Evolutionary conservation across 129 eudicot species (phyloP), one percentile per base, ranked within the genome.

Genomic region (Helichrysum umbraculigerum): DNA sequence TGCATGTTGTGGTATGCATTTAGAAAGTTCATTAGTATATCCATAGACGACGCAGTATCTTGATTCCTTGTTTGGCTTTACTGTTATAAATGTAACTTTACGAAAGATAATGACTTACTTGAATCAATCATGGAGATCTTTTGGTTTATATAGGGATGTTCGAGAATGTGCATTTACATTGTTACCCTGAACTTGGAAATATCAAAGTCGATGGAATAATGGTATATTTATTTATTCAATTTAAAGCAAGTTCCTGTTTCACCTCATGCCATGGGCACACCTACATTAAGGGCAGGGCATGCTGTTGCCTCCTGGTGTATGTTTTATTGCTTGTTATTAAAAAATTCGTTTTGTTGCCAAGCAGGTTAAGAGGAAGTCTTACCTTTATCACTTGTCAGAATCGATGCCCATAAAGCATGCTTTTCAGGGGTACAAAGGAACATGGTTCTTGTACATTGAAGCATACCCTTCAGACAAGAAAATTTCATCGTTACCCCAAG

Each of bases 291-390:
- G 59, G n/a, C 60, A 54, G 19, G 60, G 60, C 17, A 54, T 54
- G n/a, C n/a, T 2, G 0, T 5, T 68, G 25, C 52, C 37, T 39
- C 21, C n/a, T n/a, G 16, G 72, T 37, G 19, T 28, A 6, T n/a
- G 21, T 34, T 1, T 12, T 28, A 30, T 34, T 14, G 68, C 51
- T 22, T 15, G 6, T 32, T 68, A 14, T 52, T 78, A 11, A 42
- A 47, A n/a, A 19, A 71, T 30, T 66, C 5, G 68, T 33, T 70
- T 25, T 60, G 60, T 25, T 66, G 21, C 22, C 63, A 63, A 35
- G 52, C 88, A 92, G 98, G 93, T 89, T 74, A 89, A 86, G 75
- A 76, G 62, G 62, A 92, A 78, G 9, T 89, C 93, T 15, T 20
- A 28, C 76, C 51, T 74, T 60, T 92, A 89, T 82, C 81, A 77